A percentile compares a stretch with the other conserved stretches of the same genome.
phyloP scores from a whole-genome alignment of 73 alveolate species.

The Paraurostyla sp. region DNA sequence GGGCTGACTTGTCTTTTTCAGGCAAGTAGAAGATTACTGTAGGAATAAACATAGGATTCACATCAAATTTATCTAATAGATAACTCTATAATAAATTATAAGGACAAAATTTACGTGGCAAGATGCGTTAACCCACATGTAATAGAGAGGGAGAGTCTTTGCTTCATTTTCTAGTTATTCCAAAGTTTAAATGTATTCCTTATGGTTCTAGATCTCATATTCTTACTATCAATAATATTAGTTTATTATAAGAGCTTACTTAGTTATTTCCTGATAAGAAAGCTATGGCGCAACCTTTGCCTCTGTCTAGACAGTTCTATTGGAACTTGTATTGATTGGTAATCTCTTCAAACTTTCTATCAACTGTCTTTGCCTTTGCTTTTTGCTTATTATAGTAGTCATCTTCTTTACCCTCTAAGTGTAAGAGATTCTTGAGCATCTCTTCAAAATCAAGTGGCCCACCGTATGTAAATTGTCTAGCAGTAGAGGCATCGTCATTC shows the following conservation, averaged over 20 bases:
- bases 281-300: constrained; percentile 57
- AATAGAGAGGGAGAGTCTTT: constrained; percentile 26
- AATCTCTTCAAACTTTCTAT: constrained; percentile 21
- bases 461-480: constrained; percentile 25
- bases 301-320: neutral
- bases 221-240: neutral
- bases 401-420: neutral
- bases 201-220: constrained; percentile 35
- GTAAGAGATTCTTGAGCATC: neutral
- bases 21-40: constrained; percentile 59
- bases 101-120: constrained; percentile 42
- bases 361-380: neutral
- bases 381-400: neutral
- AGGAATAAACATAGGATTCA: constrained; percentile 57
- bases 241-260: neutral
- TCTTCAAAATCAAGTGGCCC: constrained; percentile 17
- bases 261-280: constrained; percentile 17
- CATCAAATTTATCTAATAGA: constrained; percentile 26
- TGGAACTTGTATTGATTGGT: constrained; percentile 16
- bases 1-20: constrained; percentile 43
- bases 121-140: constrained; percentile 63
- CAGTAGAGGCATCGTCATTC: neutral
- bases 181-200: constrained; percentile 39
- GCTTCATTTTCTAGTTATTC: constrained; percentile 16
- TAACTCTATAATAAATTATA: neutral